Percentiles rank a stretch among this genome's conserved stretches.
phyloP scores from a whole-genome alignment of 495 filamentous ascomycete genomes.

The Penicillium crystallinum region DNA sequence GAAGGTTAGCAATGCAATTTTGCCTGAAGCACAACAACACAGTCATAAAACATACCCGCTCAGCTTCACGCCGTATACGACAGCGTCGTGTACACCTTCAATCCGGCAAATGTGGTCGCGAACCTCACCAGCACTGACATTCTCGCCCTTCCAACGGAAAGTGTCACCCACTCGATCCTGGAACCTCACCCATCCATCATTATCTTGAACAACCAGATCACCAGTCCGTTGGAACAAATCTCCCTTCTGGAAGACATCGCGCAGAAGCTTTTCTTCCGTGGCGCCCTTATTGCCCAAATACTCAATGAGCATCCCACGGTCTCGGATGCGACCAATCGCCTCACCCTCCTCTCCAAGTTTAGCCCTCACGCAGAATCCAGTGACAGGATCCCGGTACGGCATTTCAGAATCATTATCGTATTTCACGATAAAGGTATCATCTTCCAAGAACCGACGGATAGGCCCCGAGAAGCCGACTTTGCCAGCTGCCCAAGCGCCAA shows the following conservation, averaged over 20 bases:
- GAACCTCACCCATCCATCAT: constrained; percentile 71
- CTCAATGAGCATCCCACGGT: constrained; percentile 62
- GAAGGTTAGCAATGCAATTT: background rate
- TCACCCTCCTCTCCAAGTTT: constrained; percentile 67
- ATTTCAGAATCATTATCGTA: constrained; percentile 68
- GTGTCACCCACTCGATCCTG: constrained; percentile 90
- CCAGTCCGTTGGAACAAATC: constrained; percentile 84
- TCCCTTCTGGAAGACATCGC: constrained; percentile 71
- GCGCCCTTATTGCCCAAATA: constrained; percentile 74
- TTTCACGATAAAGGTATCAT: constrained; percentile 53
- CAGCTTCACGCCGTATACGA: constrained; percentile 48
- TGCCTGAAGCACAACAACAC: background rate
- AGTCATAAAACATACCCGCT: constrained; percentile 23
- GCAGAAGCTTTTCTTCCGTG: constrained; percentile 71
- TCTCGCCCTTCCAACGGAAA: constrained; percentile 93
- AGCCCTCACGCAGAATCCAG: constrained; percentile 63
- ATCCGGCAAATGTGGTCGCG: constrained; percentile 45
- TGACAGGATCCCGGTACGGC: constrained; percentile 63
- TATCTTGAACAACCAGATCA: constrained; percentile 69
- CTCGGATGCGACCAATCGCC: constrained; percentile 65
- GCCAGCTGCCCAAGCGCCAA: constrained; percentile 68
- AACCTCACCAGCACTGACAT: constrained; percentile 75
- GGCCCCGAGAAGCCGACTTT: constrained; percentile 75
- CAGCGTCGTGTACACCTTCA: constrained; percentile 42
- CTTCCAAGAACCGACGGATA: constrained; percentile 53